Base-by-base conservation (phyloP, 2,329 filamentous ascomycete species). In the Fusarium keratoplasticum region DNA sequence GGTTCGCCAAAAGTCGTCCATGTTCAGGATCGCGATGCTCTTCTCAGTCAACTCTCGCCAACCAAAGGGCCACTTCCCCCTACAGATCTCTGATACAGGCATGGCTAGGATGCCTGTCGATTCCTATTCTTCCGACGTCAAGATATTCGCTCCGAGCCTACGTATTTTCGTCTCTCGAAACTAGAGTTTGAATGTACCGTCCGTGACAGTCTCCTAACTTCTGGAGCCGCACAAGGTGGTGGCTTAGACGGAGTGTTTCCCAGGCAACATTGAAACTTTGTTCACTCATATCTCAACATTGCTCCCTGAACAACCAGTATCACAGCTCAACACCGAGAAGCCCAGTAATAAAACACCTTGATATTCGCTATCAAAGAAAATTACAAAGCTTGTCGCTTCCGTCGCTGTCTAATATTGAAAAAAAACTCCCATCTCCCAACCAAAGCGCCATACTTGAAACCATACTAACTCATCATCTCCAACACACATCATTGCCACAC, bases 321-420 rank as follows among this genome's bases (percentile, higher is more conserved):
- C 44, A 50, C n/a, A n/a, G n/a, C n/a, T n/a, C n/a, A n/a, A n/a
- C 16, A 50, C 25, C 25, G 2, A 27, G 16, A 25, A 10, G 22
- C 22, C 8, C 16, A 5, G 16, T 31, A 31, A 31, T 18, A 31
- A 54, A 52, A 54, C 47, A 20, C 47, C 47, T 14, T 54, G 27
- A 54, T 60, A 60, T 52, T 65, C 55, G 55, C 55, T 58, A 35
- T 35, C 54, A 18, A 20, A 62, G 42, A 29, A 38, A 40, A 54
- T 27, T 60, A 61, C 18, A 11, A 27, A 20, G 42, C 33, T 62
- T 61, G 33, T 36, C 62, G 63, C 64, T 57, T 55, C 54, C 61
- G 35, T 60, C 50, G 60, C 61, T 67, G 59, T 73, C 73, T 76
- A 76, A 64, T 52, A 36, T 61, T 42, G 60, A 42, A 13, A 22